These are phyloP conservation scores for Hymenoscyphus albidus DNA, from an alignment of 2,329 filamentous ascomycete genomes.

Conservation along the genomic window DNA sequence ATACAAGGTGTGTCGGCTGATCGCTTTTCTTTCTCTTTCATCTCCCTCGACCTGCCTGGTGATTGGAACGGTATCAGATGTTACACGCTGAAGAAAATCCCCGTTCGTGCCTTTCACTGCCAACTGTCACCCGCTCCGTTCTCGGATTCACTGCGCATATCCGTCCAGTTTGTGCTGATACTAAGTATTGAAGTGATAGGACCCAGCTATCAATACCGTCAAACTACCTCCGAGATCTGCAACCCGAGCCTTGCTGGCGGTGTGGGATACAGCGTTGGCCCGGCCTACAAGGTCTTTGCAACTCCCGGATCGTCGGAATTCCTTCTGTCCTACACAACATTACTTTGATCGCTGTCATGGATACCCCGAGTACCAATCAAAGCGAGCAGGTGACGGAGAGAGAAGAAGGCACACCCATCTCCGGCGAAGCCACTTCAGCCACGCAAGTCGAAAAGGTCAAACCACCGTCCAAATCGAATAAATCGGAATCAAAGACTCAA, in stretches of 20 bases:
- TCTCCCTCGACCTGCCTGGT: neutral
- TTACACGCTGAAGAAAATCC: slow-evolving; percentile 7
- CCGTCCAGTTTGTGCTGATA: slow-evolving; percentile 8
- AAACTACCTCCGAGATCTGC: slow-evolving; percentile 7
- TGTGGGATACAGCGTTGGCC: slow-evolving; percentile 2
- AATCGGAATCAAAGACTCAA: slow-evolving; percentile 10
- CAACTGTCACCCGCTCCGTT: slow-evolving; percentile 12
- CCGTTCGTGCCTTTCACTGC: slow-evolving; percentile 10
- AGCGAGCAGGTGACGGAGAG: slow-evolving; percentile 15
- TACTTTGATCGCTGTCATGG: slow-evolving; percentile 7
- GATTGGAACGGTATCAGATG: slow-evolving; percentile 3
- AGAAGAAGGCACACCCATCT: slow-evolving; percentile 7
- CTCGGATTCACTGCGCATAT: slow-evolving; percentile 7
- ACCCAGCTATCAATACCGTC: neutral
- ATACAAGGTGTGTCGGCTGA: slow-evolving; percentile 14
- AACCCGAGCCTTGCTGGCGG: slow-evolving; percentile 4
- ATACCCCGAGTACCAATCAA: slow-evolving; percentile 16
- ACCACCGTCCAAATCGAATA: slow-evolving; percentile 9
- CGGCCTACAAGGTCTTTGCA: neutral
- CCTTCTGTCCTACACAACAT: slow-evolving; percentile 6
- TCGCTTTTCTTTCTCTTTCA: neutral
- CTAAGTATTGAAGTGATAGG: slow-evolving; percentile 7
- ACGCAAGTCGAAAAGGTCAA: slow-evolving; percentile 10
- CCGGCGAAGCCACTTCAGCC: slow-evolving; percentile 4
- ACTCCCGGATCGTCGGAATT: slow-evolving; percentile 7